phyloP scores from a whole-genome alignment of 768 basidiomycete species.

The Pleurotus tuber-regium region DNA sequence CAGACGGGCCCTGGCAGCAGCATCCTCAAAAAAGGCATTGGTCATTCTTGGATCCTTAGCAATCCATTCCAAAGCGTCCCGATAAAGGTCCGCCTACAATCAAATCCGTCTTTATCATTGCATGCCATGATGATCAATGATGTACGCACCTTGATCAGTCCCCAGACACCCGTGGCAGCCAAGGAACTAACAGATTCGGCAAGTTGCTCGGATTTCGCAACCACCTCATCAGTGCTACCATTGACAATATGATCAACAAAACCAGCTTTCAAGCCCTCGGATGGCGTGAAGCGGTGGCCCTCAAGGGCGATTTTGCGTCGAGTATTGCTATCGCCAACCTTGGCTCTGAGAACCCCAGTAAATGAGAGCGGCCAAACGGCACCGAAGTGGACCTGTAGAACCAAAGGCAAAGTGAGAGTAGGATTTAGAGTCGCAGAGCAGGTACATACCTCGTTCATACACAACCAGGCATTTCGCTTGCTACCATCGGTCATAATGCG shows the following conservation, averaged over 20 bases:
- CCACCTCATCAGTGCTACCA: constrained; percentile 55
- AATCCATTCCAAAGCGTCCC: constrained; percentile 46
- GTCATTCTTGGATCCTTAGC: constrained; percentile 32
- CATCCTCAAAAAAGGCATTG: constrained; percentile 42
- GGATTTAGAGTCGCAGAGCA: neutral
- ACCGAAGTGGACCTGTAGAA: constrained; percentile 72
- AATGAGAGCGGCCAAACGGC: constrained; percentile 78
- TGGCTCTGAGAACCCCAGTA: constrained; percentile 58
- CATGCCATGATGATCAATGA: neutral
- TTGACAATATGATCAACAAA: constrained; percentile 70
- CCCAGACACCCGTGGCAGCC: constrained; percentile 65
- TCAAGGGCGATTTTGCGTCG: constrained; percentile 77
- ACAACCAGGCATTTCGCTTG: constrained; percentile 77
- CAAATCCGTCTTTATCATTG: neutral
- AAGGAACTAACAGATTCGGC: constrained; percentile 50
- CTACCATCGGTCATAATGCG: constrained; percentile 84
- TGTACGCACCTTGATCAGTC: constrained; percentile 61
- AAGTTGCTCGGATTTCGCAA: constrained; percentile 62
- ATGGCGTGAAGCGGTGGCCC: constrained; percentile 74
- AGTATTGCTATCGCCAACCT: constrained; percentile 55
- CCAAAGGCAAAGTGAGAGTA: neutral
- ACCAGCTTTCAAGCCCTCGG: constrained; percentile 63
- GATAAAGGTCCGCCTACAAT: constrained; percentile 51
- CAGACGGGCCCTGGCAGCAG: constrained; percentile 46
- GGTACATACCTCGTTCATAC: constrained; percentile 82